Evolutionary conservation across 148 eudicot species (phyloP).

Genomic region (Nepenthes gracilis): DNA sequence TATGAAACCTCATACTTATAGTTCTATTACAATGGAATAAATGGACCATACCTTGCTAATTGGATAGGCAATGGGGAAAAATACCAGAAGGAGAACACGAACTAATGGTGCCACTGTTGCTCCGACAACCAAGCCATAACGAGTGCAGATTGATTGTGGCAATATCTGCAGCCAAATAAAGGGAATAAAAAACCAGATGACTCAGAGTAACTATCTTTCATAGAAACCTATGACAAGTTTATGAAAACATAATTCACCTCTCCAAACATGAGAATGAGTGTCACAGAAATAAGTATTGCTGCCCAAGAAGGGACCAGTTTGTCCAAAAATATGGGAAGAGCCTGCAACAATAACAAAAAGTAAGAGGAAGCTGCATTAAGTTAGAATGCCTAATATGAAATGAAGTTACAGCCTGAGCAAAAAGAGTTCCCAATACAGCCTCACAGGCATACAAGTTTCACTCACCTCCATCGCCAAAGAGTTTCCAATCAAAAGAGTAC

Average conservation of each 20-base stretch:
- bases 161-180: conserved; percentile 46
- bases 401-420: not conserved
- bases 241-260: conserved; percentile 41
- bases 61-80: conserved; percentile 87
- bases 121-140: conserved; percentile 89
- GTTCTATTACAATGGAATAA: not conserved
- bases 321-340: conserved; percentile 89
- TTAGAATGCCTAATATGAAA: not conserved
- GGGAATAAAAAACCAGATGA: conserved; percentile 1
- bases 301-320: conserved; percentile 96
- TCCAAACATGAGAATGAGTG: conserved; percentile 95
- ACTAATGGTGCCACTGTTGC: conserved; percentile 84
- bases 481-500: conserved; percentile 91
- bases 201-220: not conserved
- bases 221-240: not conserved
- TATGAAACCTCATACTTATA: no score
- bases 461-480: conserved; percentile 96
- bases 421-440: not conserved
- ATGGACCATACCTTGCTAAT: conserved; percentile 68
- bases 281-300: conserved; percentile 77
- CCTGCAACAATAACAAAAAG: conserved; percentile 25
- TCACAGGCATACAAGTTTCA: conserved; percentile 5
- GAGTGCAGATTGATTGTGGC: conserved; percentile 92
- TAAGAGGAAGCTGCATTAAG: conserved; percentile 1
- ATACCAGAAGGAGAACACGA: conserved; percentile 61